Base-by-base conservation (phyloP, 2,329 filamentous ascomycete species). In the Ophiostoma triangulosporum region DNA sequence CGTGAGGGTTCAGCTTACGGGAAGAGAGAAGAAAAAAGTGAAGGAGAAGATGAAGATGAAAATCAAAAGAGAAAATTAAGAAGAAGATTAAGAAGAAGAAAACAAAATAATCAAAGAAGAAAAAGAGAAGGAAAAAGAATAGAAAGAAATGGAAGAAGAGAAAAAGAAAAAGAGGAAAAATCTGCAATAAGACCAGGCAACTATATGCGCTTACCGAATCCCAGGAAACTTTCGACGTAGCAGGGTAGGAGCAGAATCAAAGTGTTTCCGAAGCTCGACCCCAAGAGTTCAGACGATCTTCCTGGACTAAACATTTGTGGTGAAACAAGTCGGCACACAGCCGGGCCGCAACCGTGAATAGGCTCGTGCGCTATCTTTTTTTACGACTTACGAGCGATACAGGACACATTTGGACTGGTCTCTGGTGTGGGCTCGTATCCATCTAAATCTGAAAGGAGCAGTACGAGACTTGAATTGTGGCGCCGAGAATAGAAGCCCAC, bases 171-270 rank as follows among this genome's bases (percentile, higher is more conserved):
- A 33, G 17, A 17, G 8, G 15, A 36, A 36, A 36, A 6, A 43
- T n/a, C n/a, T n/a, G n/a, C n/a, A n/a, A n/a, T n/a, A n/a, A n/a
- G n/a, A 15, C 43, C 43, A 55, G 53, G 49, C 53, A 54, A 29
- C 53, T 35, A 52, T 43, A 26, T n/a, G n/a, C 35, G 24, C 43
- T 17, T 43, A 15, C 33, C 49, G 36, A 51, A 6, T 24, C 11
- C 38, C 52, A 54, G 52, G 48, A 36, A 46, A 29, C 43, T 46
- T 15, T 12, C 17, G n/a, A n/a, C n/a, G n/a, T n/a, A n/a, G n/a
- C n/a, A n/a, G n/a, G n/a, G n/a, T n/a, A n/a, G n/a, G n/a, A n/a
- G n/a, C 26, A 27, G 26, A 29, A 17, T 29, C 5, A 5, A 26
- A 22, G 24, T 15, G 38, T 43, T 43, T 43, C 38, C 38, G 38